Evolutionary conservation across 306 rosid genomes (phyloP), one percentile per base, ranked within the genome.

Genomic region (Vicia villosa): DNA sequence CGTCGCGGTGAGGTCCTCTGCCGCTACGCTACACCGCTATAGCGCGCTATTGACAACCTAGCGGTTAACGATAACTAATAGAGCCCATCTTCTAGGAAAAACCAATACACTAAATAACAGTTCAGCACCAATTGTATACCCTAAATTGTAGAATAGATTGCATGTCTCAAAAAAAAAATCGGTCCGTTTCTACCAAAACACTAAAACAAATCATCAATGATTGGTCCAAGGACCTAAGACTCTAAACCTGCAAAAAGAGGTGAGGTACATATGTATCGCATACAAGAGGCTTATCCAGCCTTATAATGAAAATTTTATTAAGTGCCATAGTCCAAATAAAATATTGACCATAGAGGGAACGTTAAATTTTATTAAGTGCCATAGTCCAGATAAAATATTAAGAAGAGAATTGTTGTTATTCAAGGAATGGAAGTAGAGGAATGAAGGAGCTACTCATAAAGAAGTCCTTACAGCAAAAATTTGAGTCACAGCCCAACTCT

Each of bases 101-200:
- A 38, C 62, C 41, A 50, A 51, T 36, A 52, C 22, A 68, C 34
- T 32, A 52, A 36, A 21, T 9, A 37, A 36, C 3, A 51, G 50
- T 68, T 51, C 4, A 12, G 7, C 62, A 9, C 63, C 38, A 68
- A 21, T 50, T 13, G 30, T 13, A 68, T 32, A 37, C 20, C 34
- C 63, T 11, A 51, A 36, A 68, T 50, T 50, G 19, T 45, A 59
- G 76, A 43, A 59, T 58, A 30, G 36, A 43, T 43, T 11, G 10
- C 66, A 70, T 19, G 10, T 12, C 50, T 5, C 24, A n/a, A 32
- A n/a, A 58, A 58, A 30, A 68, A 51, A 28, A 28, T 43, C 14
- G 32, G 34, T 42, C 20, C 14, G 10, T 34, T 62, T 62, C 32
- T 61, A 61, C 46, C 30, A 61, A 36, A 36, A 37, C 16, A 36